Evolutionary conservation across 192 early-diverging fungal genomes (phyloP).

Genomic region (Powellomyces hirtus): DNA sequence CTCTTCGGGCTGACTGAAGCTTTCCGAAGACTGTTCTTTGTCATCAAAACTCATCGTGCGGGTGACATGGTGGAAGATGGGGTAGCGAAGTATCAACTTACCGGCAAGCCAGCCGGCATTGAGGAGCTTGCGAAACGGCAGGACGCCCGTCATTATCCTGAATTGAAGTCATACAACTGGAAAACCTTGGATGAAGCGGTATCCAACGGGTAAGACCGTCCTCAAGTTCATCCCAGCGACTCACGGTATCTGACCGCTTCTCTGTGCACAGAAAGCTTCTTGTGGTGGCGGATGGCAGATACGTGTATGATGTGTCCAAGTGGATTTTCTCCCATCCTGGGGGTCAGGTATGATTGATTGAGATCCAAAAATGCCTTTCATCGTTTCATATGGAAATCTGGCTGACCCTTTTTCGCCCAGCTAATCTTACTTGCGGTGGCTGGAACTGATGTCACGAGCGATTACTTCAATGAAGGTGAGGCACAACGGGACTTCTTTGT

Average conservation of each 20-base stretch:
- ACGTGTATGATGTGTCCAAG: constrained; percentile 42
- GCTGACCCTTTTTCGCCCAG: too few relatives aligned
- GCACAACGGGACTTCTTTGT: neutral
- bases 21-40: neutral
- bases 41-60: neutral
- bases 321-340: constrained; percentile 46
- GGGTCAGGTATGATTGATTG: too few relatives aligned
- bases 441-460: constrained; percentile 45
- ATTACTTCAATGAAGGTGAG: constrained; percentile 37
- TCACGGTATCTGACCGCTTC: too few relatives aligned
- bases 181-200: constrained; percentile 31
- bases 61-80: neutral
- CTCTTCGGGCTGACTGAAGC: constrained; percentile 30
- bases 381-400: neutral
- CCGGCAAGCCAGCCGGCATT: neutral
- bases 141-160: neutral
- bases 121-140: neutral
- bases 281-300: constrained; percentile 41
- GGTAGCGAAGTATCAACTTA: neutral
- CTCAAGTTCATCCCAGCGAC: neutral
- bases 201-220: constrained; percentile 15
- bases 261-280: constrained; percentile 13
- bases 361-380: neutral
- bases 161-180: constrained; percentile 23
- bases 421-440: constrained; percentile 33